Evolutionary conservation across 2,329 filamentous ascomycete genomes (phyloP), one percentile per base, ranked within the genome.

Genomic region (Paraphoma chrysanthemicola): DNA sequence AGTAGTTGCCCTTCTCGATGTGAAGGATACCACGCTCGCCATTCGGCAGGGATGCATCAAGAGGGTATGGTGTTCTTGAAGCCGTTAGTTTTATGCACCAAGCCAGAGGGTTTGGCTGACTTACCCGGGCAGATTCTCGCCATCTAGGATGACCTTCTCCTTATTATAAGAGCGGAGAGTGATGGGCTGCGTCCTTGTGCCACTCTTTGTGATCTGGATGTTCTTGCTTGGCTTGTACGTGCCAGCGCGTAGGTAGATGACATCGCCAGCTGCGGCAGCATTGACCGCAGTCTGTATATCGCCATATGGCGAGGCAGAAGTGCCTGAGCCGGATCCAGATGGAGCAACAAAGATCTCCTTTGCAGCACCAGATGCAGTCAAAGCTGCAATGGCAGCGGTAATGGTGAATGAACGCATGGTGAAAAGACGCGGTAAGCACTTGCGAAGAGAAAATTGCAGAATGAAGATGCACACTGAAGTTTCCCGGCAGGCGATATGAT

Each of bases 221-320:
- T 83, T 83, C 36, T 74, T 75, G 0, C 77, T 79, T 0, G 79
- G 79, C 51, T 72, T 70, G 69, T 83, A 83, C 1, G 78, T 81
- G 28, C 79, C 79, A 3, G 69, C 78, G 5, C 79, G 78, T 1
- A 83, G 70, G 41, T 78, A 78, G 28, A 83, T 81, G 3, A 72
- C 78, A 53, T 82, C 80, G 8, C 81, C 81, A 23, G 81, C 78
- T 4, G 69, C 75, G n/a, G 81, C 81, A 16, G 71, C 75, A 59
- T 82, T 66, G 2, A 83, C 77, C 1, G 80, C 81, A 2, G 73
- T 70, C 60, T 83, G 81, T 18, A 83, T 82, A 0, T 80, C 82
- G 5, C 74, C 77, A 42, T 76, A 79, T 0, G 81, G 81, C 0
- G 76, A 65, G 7, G 67, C 64, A 14, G 78, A 67, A 0, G 75